phyloP scores from a whole-genome alignment of 257 asterid species.

The Ilex asprella region DNA sequence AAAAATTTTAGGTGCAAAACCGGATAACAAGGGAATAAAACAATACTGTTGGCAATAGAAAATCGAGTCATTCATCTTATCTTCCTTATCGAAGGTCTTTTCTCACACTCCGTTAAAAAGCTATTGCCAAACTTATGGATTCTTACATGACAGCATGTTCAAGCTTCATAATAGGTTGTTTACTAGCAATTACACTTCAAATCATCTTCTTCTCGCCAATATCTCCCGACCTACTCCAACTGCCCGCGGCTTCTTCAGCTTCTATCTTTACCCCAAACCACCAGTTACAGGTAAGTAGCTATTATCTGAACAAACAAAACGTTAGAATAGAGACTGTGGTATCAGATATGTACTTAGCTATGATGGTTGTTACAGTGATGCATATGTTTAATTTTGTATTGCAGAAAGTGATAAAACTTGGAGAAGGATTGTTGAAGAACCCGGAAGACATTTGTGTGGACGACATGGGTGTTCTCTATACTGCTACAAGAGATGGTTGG shows the following conservation, averaged over 20 bases:
- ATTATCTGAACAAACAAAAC: not conserved
- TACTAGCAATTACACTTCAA: constrained; percentile 34
- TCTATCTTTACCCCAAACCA: constrained; percentile 28
- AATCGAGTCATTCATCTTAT: too few species aligned
- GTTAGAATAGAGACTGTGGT: not conserved
- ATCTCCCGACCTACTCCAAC: constrained; percentile 30
- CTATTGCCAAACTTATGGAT: constrained; percentile 11
- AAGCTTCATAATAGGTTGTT: constrained; percentile 24
- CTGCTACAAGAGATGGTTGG: constrained; percentile 68
- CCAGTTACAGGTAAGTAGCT: constrained; percentile 42
- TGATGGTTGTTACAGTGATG: not conserved
- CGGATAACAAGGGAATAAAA: too few species aligned
- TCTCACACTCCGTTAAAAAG: too few species aligned
- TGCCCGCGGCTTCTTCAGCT: constrained; percentile 26
- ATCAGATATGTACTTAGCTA: not conserved
- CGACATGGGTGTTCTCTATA: constrained; percentile 35
- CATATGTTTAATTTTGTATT: not conserved
- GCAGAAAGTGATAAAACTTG: constrained; percentile 53
- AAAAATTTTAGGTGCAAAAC: too few species aligned
- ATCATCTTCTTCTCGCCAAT: constrained; percentile 28
- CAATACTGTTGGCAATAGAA: too few species aligned
- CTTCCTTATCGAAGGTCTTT: too few species aligned
- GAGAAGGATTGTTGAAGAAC: constrained; percentile 48
- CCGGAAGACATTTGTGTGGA: constrained; percentile 59
- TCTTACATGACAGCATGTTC: constrained; percentile 12